Evolutionary conservation across 305 asterid genomes (phyloP), one percentile per base, ranked within the genome.

Genomic region (Ilex paraguariensis): DNA sequence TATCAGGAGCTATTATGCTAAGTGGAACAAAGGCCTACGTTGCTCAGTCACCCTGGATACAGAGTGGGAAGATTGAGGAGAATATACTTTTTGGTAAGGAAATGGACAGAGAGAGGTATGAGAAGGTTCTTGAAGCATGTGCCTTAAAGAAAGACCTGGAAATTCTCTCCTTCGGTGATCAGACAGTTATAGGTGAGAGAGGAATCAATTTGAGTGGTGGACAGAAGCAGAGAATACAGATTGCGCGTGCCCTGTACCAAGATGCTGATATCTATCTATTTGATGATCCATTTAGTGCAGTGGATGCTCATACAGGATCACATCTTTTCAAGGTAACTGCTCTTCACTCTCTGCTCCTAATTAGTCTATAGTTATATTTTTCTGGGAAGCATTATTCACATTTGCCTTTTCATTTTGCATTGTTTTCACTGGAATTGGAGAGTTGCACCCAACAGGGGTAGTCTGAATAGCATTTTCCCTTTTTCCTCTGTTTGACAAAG

Each of bases 191-290:
- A 8, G 60, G 60, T 13, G 60, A 56, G 60, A 4, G 60, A 14
- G 60, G 60, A 32, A 56, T 56, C 42, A 56, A 56, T 5, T 31
- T 56, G 60, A 56, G 60, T 56, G 60, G 60, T 14, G 60, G 60
- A 10, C 60, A 56, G 60, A 56, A 56, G 42, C 60, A 56, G 60
- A 56, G 60, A 56, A 32, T 56, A 56, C 60, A 56, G 60, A 56
- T 56, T 56, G 60, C 60, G 5, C 60, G 60, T 30, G 60, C 60
- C 7, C 40, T 56, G 4, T 56, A 56, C 11, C 60, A 56, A 56
- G 60, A 56, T 56, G 60, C 60, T 56, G 60, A 56, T 56, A 56
- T 56, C 10, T 56, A 56, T 31, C 42, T 56, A 0, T 56, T 56
- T 56, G 60, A 56, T 56, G 60, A 56, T 56, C 60, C 60, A 56